Percentiles rank a stretch among this genome's conserved stretches.
Conservation (phyloP, 2,329 filamentous ascomycete species). For the Dendryphion nanum region DNA sequence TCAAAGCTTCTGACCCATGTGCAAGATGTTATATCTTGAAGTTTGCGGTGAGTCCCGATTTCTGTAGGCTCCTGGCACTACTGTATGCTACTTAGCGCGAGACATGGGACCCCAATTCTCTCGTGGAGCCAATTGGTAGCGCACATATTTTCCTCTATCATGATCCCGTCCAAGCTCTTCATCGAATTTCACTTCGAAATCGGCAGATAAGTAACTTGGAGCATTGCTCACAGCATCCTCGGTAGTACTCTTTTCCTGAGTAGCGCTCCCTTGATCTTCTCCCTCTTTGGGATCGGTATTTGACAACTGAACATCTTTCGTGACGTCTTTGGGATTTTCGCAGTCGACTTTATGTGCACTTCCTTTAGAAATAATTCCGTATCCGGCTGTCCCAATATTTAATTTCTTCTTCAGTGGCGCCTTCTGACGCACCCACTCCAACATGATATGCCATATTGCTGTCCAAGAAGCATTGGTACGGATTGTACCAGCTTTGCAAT, state of each 20-base stretch:
- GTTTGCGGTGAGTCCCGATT: too few relatives aligned
- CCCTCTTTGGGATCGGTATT: too few relatives aligned
- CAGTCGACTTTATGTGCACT: conserved; percentile 18
- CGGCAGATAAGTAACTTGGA: conserved; percentile 26
- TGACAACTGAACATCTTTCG: too few relatives aligned
- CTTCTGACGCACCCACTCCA: conserved; percentile 84
- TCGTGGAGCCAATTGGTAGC: conserved; percentile 87
- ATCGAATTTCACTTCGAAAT: conserved; percentile 72
- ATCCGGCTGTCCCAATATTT: conserved; percentile 68
- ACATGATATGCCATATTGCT: conserved; percentile 88
- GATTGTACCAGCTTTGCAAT: conserved; percentile 84
- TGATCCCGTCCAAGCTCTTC: conserved; percentile 71
- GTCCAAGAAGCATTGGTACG: conserved; percentile 93
- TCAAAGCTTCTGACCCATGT: too few relatives aligned
- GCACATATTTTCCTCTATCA: conserved; percentile 65
- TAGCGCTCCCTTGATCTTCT: not conserved
- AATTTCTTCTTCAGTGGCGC: conserved; percentile 74
- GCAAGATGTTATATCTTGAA: too few relatives aligned
- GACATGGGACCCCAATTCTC: conserved; percentile 91
- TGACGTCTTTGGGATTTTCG: conserved; percentile 2
- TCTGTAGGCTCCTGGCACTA: too few relatives aligned
- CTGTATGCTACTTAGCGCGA: conserved; percentile 50
- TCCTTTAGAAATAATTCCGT: conserved; percentile 58
- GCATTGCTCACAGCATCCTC: not conserved
- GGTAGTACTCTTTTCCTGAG: not conserved